phyloP scores from a whole-genome alignment of 495 filamentous ascomycete species.

The Penicillium pulvis region DNA sequence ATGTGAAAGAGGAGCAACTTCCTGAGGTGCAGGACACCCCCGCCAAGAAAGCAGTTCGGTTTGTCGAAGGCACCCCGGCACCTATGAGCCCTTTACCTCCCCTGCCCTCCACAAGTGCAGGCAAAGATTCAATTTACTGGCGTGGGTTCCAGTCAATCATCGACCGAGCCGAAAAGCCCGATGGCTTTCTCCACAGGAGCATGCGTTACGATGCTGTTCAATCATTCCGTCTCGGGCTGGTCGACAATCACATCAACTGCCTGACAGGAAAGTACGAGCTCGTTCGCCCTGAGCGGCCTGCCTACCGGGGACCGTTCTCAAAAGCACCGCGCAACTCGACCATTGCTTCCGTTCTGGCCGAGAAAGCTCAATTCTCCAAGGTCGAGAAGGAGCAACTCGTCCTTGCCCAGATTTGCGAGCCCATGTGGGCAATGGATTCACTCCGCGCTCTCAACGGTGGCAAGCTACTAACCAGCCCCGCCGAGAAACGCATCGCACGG shows the following conservation, averaged over 20 bases:
- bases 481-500: constrained; percentile 54
- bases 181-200: constrained; percentile 80
- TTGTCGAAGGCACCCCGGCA: constrained; percentile 57
- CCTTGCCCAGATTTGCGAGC: constrained; percentile 68
- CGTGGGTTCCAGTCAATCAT: constrained; percentile 78
- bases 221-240: constrained; percentile 69
- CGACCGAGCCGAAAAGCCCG: constrained; percentile 58
- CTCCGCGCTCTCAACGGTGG: constrained; percentile 78
- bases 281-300: constrained; percentile 45
- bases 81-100: constrained; percentile 35
- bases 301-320: constrained; percentile 54
- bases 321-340: constrained; percentile 55
- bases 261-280: constrained; percentile 77
- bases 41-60: constrained; percentile 76
- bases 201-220: constrained; percentile 89
- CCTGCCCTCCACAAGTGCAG: constrained; percentile 37
- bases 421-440: constrained; percentile 82
- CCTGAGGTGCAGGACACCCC: constrained; percentile 20
- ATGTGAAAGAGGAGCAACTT: constrained; percentile 15
- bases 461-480: constrained; percentile 74
- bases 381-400: constrained; percentile 81
- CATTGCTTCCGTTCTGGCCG: constrained; percentile 39
- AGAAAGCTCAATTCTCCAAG: constrained; percentile 51
- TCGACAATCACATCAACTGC: constrained; percentile 65
- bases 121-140: constrained; percentile 84